These are phyloP conservation scores for Millerozyma miso DNA, from an alignment of 805 yeast species.

Conservation along the genomic window DNA sequence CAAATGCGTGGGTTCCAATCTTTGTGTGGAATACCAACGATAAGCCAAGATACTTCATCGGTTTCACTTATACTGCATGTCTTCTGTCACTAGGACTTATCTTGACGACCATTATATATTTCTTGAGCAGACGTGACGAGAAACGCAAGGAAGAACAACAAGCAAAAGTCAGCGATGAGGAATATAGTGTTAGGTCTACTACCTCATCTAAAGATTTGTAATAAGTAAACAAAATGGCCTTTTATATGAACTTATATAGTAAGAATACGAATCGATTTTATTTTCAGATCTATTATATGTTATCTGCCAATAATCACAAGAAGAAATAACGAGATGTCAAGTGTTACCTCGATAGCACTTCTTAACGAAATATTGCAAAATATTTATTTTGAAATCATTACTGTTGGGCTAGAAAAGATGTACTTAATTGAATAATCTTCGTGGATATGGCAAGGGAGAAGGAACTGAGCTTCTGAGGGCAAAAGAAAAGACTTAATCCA, in stretches of 20 bases:
- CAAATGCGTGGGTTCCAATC: constrained; percentile 36
- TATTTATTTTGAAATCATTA: too few species aligned
- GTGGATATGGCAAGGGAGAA: too few species aligned
- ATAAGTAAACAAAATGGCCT: too few species aligned
- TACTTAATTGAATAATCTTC: too few species aligned
- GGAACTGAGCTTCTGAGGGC: background rate
- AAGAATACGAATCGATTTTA: too few species aligned
- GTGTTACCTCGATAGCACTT: too few species aligned
- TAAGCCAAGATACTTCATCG: constrained; percentile 28
- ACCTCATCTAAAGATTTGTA: background rate
- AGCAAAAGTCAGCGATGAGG: background rate
- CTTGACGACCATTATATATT: constrained; percentile 23
- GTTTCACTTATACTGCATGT: constrained; percentile 32
- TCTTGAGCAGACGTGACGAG: constrained; percentile 24
- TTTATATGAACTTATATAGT: too few species aligned
- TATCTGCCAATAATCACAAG: too few species aligned
- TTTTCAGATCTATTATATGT: too few species aligned
- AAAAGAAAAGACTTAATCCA: constrained; percentile 14
- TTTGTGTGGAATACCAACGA: constrained; percentile 36
- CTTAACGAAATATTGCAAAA: too few species aligned
- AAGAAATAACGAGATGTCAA: too few species aligned
- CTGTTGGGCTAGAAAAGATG: too few species aligned
- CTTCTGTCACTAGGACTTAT: constrained; percentile 26
- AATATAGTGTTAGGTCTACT: background rate
- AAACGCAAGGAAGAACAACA: constrained; percentile 1